Percentiles rank a stretch among this genome's conserved stretches.
Evolutionary conservation across 2,329 filamentous ascomycete species (phyloP).

Genomic region (Dothistroma septosporum): DNA sequence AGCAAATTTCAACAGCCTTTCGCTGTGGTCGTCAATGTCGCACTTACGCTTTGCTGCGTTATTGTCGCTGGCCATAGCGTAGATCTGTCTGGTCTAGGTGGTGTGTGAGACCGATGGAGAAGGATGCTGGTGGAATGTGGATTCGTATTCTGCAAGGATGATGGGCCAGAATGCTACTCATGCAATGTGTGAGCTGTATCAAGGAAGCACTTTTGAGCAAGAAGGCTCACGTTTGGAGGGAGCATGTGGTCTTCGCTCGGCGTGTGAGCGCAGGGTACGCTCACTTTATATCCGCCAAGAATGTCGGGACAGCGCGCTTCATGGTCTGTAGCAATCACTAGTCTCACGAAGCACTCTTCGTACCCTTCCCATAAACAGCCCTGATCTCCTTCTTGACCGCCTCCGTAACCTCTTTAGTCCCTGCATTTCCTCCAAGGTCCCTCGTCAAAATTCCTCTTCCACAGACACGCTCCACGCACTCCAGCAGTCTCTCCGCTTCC

Average conservation of each 20-base stretch:
- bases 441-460: conserved; percentile 51
- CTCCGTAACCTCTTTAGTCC: conserved; percentile 42
- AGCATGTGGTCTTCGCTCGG: too few species aligned
- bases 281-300: too few species aligned
- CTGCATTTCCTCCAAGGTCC: conserved; percentile 50
- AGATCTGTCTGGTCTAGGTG: neutral
- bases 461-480: conserved; percentile 52
- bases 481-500: conserved; percentile 49
- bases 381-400: conserved; percentile 41
- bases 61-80: neutral
- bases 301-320: too few species aligned
- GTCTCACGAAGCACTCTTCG: neutral
- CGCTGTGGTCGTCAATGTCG: neutral
- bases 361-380: conserved; percentile 7
- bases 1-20: neutral
- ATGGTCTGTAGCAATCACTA: too few species aligned
- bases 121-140: too few species aligned
- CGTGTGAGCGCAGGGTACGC: too few species aligned
- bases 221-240: too few species aligned
- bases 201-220: too few species aligned
- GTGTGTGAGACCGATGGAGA: neutral
- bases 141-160: too few species aligned
- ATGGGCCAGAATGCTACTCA: too few species aligned
- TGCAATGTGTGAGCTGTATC: too few species aligned
- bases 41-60: neutral